Base-by-base conservation (phyloP, 1,139 yeast genomes). In the Yamadazyma friedrichii region DNA sequence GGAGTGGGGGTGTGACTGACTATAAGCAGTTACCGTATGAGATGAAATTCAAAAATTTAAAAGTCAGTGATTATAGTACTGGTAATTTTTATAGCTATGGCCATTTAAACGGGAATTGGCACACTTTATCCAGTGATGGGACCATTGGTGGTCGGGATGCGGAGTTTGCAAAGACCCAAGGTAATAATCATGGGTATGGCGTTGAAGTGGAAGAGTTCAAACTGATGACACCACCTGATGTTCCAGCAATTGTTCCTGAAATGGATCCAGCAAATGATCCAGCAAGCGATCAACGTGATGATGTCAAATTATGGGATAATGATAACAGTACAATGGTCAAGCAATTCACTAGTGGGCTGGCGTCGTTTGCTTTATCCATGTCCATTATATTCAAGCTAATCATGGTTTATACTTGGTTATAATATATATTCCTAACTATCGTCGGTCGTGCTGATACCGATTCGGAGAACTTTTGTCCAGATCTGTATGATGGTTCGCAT, bases 1-100 rank as follows among this genome's bases (percentile, higher is more conserved):
- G 76, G 76, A 68, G 74, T 1, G 76, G 76, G 0, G 77, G 76
- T 1, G 17, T 43, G 10, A 61, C 74, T 6, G 59, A 64, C 45
- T 70, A 64, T 49, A 37, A 45, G 1, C 49, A 58, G 27, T 54
- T 61, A 25, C 77, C 77, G 1, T 70, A 63, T 47, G 46, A 52
- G 9, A 70, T 70, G 76, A 43, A 45, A 30, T 58, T 67, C 9
- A 56, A 48, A 33, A 55, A 61, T 38, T 49, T 70, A 35, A 34
- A 48, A 9, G 69, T 67, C 11, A 53, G 45, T 16, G 72, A 70
- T 50, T 68, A 64, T 49, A 59, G 69, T 3, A 46, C 54, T 2
- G 74, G 72, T 2, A 42, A 44, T 12, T 45, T 53, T 20, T 67
- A 68, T 50, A 48, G 50, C 9, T 68, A 69, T 44, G 70, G 68